Percentiles rank a stretch among this genome's conserved stretches.
Evolutionary conservation across 192 early-diverging fungal species (phyloP).

Genomic region (Dimargaris xerosporica): DNA sequence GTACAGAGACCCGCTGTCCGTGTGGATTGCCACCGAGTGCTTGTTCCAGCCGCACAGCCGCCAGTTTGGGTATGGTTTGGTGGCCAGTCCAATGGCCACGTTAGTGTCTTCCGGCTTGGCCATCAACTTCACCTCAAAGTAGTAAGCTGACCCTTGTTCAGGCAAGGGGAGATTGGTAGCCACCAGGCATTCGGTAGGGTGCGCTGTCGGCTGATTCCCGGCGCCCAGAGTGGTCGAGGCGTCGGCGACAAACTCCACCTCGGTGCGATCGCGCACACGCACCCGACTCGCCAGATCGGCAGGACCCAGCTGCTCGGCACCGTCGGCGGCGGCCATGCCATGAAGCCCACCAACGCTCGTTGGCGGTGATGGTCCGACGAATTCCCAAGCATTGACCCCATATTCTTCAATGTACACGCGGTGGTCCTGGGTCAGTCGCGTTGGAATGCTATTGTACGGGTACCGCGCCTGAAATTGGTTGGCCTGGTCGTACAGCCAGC

Average conservation of each 20-base stretch:
- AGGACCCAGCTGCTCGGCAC: conserved; percentile 37
- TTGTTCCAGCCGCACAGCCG: conserved; percentile 29
- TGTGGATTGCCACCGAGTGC: conserved; percentile 31
- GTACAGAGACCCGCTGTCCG: conserved; percentile 22
- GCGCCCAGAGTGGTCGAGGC: conserved; percentile 11
- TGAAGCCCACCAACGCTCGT: conserved; percentile 23
- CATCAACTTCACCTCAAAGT: conserved; percentile 22
- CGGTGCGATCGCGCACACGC: conserved; percentile 26
- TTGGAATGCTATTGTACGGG: conserved; percentile 25
- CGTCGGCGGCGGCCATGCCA: too few relatives aligned
- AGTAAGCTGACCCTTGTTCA: conserved; percentile 53
- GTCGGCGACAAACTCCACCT: neutral
- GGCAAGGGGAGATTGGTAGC: conserved; percentile 69
- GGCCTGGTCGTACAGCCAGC: conserved; percentile 3
- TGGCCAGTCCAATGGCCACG: conserved; percentile 30
- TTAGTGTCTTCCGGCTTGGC: conserved; percentile 21
- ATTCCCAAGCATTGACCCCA: conserved; percentile 71
- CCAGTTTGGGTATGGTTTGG: conserved; percentile 34
- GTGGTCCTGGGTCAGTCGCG: conserved; percentile 60
- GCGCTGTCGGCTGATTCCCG: neutral
- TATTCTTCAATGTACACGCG: conserved; percentile 60
- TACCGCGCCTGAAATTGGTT: conserved; percentile 1
- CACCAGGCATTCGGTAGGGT: conserved; percentile 21
- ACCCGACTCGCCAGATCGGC: conserved; percentile 50
- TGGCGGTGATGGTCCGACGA: conserved; percentile 36